Conservation (phyloP, 2,329 filamentous ascomycete genomes). For the Cercospora sojina region DNA sequence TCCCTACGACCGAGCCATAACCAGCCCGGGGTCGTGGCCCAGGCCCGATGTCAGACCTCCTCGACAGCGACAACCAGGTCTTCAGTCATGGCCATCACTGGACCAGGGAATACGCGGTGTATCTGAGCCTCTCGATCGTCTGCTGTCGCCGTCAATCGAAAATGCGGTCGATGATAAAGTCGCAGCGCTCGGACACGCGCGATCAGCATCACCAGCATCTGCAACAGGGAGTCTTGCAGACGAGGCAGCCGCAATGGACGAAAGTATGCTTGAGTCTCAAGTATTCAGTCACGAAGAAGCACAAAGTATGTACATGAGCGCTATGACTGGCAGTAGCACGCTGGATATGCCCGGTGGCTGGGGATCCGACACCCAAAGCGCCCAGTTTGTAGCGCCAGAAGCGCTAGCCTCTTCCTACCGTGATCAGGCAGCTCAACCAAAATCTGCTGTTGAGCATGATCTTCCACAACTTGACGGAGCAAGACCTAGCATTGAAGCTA, state of each 20-base stretch:
- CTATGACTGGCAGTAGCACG: conserved; percentile 46
- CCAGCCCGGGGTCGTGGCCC: conserved; percentile 36
- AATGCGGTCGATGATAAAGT: conserved; percentile 29
- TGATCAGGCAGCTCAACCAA: neutral
- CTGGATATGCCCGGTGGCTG: conserved; percentile 45
- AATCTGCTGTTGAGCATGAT: neutral
- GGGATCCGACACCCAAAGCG: conserved; percentile 38
- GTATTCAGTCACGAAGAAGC: conserved; percentile 77
- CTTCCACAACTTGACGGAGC: conserved; percentile 11
- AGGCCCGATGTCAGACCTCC: conserved; percentile 26
- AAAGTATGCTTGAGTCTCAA: conserved; percentile 55
- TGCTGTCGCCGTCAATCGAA: conserved; percentile 9
- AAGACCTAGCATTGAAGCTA: neutral
- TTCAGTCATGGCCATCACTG: conserved; percentile 31
- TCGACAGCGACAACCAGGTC: conserved; percentile 21
- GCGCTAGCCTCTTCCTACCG: neutral
- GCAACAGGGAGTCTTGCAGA: conserved; percentile 11
- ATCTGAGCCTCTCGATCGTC: conserved; percentile 27
- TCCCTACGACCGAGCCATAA: conserved; percentile 28
- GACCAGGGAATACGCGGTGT: conserved; percentile 26
- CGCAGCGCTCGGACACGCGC: conserved; percentile 22
- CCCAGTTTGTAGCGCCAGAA: conserved; percentile 34
- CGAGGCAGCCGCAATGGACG: conserved; percentile 9
- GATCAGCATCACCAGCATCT: neutral
- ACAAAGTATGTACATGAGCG: conserved; percentile 84